A percentile compares a stretch with the other conserved stretches of the same genome.
These are phyloP conservation scores for Fusarium goolgardi DNA, from an alignment of 2,329 filamentous ascomycete genomes.

Conservation along the genomic window DNA sequence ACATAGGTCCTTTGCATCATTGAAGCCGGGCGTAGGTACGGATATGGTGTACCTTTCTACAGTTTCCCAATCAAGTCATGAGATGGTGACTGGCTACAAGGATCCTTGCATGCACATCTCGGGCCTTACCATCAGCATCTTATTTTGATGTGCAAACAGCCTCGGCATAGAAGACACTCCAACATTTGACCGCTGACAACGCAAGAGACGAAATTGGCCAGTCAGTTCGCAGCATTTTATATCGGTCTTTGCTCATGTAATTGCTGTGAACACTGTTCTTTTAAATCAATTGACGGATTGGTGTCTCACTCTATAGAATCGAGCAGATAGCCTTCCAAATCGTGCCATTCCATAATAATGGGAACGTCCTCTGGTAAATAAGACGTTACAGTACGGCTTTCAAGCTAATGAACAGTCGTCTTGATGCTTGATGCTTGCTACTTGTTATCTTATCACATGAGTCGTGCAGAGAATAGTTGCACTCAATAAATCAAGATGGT, in stretches of 20 bases:
- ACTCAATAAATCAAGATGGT: neutral
- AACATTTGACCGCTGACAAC: neutral
- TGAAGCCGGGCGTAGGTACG: neutral
- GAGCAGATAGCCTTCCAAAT: neutral
- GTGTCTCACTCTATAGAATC: neutral
- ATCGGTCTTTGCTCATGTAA: neutral
- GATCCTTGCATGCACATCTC: constrained; percentile 17
- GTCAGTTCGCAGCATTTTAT: neutral
- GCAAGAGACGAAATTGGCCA: neutral
- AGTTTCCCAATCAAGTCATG: constrained; percentile 6
- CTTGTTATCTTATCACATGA: constrained; percentile 10
- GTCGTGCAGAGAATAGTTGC: constrained; percentile 12
- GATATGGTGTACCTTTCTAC: neutral
- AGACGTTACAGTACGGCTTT: neutral
- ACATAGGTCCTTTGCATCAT: constrained; percentile 23
- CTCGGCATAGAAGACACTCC: neutral
- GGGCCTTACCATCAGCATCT: constrained; percentile 31
- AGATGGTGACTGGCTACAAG: neutral
- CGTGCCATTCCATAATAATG: neutral
- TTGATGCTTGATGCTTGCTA: neutral
- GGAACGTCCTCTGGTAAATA: neutral
- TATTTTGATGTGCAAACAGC: constrained; percentile 14
- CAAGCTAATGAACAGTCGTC: neutral
- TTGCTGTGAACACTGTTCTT: neutral
- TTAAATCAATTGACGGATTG: neutral